Conservation (phyloP, 169 alveolate species). For the Plasmodium coatneyi region DNA sequence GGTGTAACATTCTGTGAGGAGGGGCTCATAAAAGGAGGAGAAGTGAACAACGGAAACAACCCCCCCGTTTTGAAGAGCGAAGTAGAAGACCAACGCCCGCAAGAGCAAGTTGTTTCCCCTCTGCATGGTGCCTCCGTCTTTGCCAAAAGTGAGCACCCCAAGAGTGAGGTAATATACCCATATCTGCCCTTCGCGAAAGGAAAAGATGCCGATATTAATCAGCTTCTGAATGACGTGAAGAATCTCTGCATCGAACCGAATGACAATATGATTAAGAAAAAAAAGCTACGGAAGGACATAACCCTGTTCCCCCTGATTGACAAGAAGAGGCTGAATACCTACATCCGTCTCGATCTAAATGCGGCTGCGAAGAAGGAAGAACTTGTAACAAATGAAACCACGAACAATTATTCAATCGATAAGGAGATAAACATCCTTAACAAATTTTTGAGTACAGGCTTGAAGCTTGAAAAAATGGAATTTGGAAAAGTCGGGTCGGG, state of each 20-base stretch:
- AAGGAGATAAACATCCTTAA: not conserved
- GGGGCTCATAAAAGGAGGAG: not conserved
- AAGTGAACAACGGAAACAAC: not conserved
- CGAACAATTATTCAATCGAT: not conserved
- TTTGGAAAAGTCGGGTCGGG: not conserved
- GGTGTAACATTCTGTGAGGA: not conserved
- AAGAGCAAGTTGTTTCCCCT: not conserved
- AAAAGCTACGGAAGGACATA: not conserved
- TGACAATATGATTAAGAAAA: not conserved
- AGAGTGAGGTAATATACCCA: not conserved
- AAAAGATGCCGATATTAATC: not conserved
- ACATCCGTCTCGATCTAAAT: constrained; percentile 34
- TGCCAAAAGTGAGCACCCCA: not conserved
- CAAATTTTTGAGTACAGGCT: constrained; percentile 8
- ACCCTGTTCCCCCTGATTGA: constrained; percentile 26
- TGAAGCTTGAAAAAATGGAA: constrained; percentile 19
- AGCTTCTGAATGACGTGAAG: not conserved
- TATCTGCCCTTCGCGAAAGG: not conserved
- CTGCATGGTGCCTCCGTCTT: not conserved
- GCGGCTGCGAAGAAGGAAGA: constrained; percentile 5
- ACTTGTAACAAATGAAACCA: not conserved
- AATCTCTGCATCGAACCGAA: not conserved
- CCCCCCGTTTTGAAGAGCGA: not conserved
- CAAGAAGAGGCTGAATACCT: constrained; percentile 20
- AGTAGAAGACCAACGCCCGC: not conserved